phyloP scores from a whole-genome alignment of 1,139 yeast genomes.

The Suzukiozyma palmioleophila region DNA sequence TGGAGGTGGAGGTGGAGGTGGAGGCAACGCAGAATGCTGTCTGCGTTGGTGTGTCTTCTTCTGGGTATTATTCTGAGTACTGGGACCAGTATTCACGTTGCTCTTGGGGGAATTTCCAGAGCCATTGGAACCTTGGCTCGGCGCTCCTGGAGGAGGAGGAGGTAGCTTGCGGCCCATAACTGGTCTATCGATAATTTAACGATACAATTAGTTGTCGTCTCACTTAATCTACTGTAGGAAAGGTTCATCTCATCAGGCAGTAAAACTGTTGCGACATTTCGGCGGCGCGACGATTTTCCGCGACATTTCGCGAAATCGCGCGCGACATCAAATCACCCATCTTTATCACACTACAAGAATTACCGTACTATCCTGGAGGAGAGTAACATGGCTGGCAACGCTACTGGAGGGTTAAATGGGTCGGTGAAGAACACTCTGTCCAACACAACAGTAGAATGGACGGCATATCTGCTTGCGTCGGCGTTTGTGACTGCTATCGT shows the following conservation, averaged over 20 bases:
- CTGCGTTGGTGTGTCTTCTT: too few species aligned
- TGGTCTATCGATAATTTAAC: background rate
- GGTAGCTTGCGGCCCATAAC: conserved; percentile 25
- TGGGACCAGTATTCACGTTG: too few species aligned
- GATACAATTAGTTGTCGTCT: background rate
- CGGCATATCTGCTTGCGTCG: conserved; percentile 10
- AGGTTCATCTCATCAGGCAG: background rate
- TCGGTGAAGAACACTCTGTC: conserved; percentile 1
- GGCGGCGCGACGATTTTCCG: too few species aligned
- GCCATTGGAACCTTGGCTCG: conserved; percentile 1
- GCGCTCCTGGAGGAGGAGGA: conserved; percentile 10
- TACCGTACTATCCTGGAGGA: background rate
- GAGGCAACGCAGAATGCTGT: too few species aligned
- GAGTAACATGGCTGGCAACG: background rate
- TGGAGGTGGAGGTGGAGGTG: conserved; percentile 10
- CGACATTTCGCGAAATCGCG: too few species aligned
- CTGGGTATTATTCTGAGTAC: too few species aligned
- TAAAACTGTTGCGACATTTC: background rate
- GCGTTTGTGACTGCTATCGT: conserved; percentile 20
- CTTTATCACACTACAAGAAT: background rate
- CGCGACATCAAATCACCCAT: too few species aligned
- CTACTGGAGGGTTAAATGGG: background rate
- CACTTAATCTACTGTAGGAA: background rate
- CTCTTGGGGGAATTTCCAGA: too few species aligned
- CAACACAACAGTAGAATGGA: conserved; percentile 7